Conservation (phyloP, 805 yeast species). For the Teunomyces stri region DNA sequence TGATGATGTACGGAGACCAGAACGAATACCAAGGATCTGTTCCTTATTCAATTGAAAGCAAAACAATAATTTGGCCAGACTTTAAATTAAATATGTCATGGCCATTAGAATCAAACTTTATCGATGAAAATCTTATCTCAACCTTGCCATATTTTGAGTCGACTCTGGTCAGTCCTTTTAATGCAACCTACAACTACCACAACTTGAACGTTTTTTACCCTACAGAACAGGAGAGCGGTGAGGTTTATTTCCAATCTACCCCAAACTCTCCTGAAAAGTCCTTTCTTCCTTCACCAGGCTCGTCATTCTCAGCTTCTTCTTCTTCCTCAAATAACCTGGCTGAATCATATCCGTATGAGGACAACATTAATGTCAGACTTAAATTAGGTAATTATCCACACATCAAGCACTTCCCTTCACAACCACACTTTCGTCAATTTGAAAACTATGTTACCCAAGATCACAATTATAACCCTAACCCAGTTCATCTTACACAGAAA, state of each 20-base stretch:
- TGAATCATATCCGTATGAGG: background rate
- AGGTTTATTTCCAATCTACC: background rate
- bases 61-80: background rate
- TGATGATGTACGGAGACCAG: background rate
- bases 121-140: background rate
- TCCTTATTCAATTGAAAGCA: background rate
- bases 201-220: background rate
- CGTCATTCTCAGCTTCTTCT: background rate
- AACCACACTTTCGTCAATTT: background rate
- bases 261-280: background rate
- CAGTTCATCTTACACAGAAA: background rate
- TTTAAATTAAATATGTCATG: background rate
- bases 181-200: background rate
- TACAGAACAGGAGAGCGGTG: background rate
- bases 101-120: background rate
- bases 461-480: background rate
- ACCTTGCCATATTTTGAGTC: background rate
- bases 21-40: background rate
- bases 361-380: conserved; percentile 8
- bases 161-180: background rate
- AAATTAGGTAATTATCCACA: conserved; percentile 5
- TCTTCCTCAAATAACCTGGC: background rate
- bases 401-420: background rate
- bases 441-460: background rate
- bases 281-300: background rate